Evolutionary conservation across 2,329 filamentous ascomycete genomes (phyloP), one percentile per base, ranked within the genome.

Genomic region (Sphaerulina musiva): DNA sequence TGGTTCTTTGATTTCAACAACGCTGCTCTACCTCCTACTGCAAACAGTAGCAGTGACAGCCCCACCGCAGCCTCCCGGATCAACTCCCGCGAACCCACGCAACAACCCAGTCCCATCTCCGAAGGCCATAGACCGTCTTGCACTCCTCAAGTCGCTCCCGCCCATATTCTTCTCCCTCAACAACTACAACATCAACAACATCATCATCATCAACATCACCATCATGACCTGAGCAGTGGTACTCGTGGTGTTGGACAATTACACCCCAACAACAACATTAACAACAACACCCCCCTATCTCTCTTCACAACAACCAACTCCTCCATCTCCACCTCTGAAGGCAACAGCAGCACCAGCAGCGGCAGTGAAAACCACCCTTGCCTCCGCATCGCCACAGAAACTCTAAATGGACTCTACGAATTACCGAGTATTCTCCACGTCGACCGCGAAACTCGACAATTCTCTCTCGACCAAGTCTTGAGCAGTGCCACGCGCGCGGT

Each of bases 1-100:
- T 61, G 59, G 59, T 55, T 61, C 46, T 59, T 59, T 26, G 59
- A 61, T 44, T 61, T 59, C 46, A 51, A 56, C 49, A 52, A 54
- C 23, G 55, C 55, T 8, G 51, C 52, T 31, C 50, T 56, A 6
- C 39, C 55, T 12, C 39, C 55, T 12, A 29, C 26, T 7, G 6
- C 26, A 1, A 29, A 4, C 26, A 4, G 26, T 7, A 29, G 26
- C 26, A 43, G 32, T 31, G 54, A 51, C 4, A 50, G 26, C 20
- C 38, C 45, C 5, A 29, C 26, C 10, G 11, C 31, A 31, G 23
- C 34, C 10, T n/a, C 17, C 3, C 38, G 42, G 20, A 23, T 48
- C 14, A 46, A 55, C 36, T 54, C 56, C 17, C 51, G 45, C 9
- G 44, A 48, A 11, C 44, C 52, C 12, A 48, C 44, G 23, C 55